Base-by-base conservation (phyloP, 352 stramenopile species). In the Phytopythium litorale region DNA sequence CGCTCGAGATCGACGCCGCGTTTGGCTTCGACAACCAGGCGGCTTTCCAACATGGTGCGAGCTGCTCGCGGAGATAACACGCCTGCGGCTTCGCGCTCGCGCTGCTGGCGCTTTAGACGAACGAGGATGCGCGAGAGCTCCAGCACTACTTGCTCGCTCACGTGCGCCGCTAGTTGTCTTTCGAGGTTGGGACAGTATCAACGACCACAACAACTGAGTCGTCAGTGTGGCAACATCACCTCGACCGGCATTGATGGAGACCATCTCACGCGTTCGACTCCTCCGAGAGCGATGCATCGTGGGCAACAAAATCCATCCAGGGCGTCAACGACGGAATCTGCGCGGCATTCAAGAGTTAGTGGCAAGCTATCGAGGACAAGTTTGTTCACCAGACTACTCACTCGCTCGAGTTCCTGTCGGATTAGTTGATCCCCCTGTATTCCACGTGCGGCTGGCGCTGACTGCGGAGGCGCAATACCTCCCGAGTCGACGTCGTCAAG, bases 1-100 rank as follows among this genome's bases (percentile, higher is more conserved):
- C 67, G 60, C 18, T 64, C 58, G 23, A 82, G 56, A 37, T 87
- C 40, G 45, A 92, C 72, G 8, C 72, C 72, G 25, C 79, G 79
- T 35, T 88, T 89, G 28, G 81, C 84, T 60, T 90, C 78, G 48
- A 92, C 79, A 8, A 87, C 64, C 9, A 92, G 58, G 1, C 70
- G 76, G 37, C 64, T 85, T 19, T 90, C 78, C 0, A 90, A 66
- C 11, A 89, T 58, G n/a, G 76, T 79, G 3, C 63, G 59, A 6
- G 68, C 72, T 6, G 81, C 81, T 18, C 60, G 59, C 15, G 65
- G 70, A 5, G 76, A 73, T 18, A 90, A 61, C 0, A 91, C 64
- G 5, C 81, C 81, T 0, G 66, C 66, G 8, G 67, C 62, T 42
- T 89, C 73, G 16, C 78, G 78, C 30, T 75, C 65, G 1, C 68